Evolutionary conservation across 805 yeast species (phyloP).

Genomic region (Clavispora vitiphila): DNA sequence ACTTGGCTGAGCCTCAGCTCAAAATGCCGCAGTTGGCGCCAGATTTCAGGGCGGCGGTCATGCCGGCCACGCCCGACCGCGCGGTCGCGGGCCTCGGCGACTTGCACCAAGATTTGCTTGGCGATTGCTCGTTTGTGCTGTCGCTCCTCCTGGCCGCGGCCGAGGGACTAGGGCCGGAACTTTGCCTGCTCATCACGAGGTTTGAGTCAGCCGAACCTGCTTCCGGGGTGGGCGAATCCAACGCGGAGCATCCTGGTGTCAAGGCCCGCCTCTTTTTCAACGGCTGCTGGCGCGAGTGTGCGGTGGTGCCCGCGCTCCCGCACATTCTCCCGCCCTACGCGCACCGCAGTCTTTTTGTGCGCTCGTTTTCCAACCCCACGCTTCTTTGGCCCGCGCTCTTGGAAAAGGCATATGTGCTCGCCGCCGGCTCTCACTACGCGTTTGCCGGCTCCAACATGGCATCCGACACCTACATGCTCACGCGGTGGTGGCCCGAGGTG

Average conservation of each 20-base stretch:
- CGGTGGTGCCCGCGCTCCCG: conserved; percentile 47
- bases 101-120: conserved; percentile 46
- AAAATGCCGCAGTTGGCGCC: conserved; percentile 3
- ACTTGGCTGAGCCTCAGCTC: background rate
- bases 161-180: conserved; percentile 9
- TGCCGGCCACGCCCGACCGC: conserved; percentile 2
- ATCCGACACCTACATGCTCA: conserved; percentile 56
- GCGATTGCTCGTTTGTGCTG: conserved; percentile 75
- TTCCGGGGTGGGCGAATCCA: too few species aligned
- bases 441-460: conserved; percentile 74
- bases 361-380: conserved; percentile 27
- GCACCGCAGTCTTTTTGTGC: conserved; percentile 27
- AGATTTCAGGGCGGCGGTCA: conserved; percentile 1
- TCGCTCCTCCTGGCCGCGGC: conserved; percentile 49
- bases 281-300: conserved; percentile 46
- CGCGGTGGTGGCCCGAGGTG: conserved; percentile 72
- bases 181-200: too few species aligned
- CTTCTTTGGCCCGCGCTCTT: conserved; percentile 65
- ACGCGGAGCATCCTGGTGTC: too few species aligned
- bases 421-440: conserved; percentile 54
- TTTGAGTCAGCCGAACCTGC: too few species aligned
- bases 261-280: conserved; percentile 44
- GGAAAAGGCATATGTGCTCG: conserved; percentile 69
- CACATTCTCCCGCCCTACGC: conserved; percentile 12
- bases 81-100: conserved; percentile 4